These are phyloP conservation scores for Austropuccinia psidii DNA, from an alignment of 1,284 basidiomycete species.

Conservation along the genomic window DNA sequence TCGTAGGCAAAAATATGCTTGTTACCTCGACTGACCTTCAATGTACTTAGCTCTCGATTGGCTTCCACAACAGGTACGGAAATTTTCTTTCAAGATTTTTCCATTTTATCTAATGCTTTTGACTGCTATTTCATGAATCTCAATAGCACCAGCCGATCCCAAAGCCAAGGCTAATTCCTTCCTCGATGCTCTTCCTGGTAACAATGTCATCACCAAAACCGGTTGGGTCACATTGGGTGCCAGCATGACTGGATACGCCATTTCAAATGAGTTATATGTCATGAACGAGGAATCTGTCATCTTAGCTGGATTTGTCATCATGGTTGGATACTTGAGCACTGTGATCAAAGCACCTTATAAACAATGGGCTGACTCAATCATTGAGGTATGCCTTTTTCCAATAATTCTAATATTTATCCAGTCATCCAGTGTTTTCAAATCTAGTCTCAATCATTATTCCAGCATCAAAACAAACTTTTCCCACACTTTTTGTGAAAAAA, in stretches of 20 bases:
- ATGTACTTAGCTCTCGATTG: too few species aligned
- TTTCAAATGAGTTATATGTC: constrained; percentile 49
- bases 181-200: constrained; percentile 84
- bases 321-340: constrained; percentile 70
- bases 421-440: background rate
- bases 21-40: too few species aligned
- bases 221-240: constrained; percentile 48
- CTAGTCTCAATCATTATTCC: background rate
- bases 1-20: too few species aligned
- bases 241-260: constrained; percentile 43
- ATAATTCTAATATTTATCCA: background rate
- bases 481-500: background rate
- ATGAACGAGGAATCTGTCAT: constrained; percentile 50
- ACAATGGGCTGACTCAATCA: constrained; percentile 83
- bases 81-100: too few species aligned
- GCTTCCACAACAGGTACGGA: too few species aligned
- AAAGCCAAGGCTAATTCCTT: constrained; percentile 82
- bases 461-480: background rate
- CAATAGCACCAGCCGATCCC: constrained; percentile 53
- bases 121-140: too few species aligned
- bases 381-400: constrained; percentile 53
- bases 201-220: constrained; percentile 84
- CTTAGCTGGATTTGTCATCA: constrained; percentile 74
- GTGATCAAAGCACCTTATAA: constrained; percentile 74
- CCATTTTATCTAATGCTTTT: too few species aligned